phyloP scores from a whole-genome alignment of 805 yeast genomes.

The Myxozyma neotropica region DNA sequence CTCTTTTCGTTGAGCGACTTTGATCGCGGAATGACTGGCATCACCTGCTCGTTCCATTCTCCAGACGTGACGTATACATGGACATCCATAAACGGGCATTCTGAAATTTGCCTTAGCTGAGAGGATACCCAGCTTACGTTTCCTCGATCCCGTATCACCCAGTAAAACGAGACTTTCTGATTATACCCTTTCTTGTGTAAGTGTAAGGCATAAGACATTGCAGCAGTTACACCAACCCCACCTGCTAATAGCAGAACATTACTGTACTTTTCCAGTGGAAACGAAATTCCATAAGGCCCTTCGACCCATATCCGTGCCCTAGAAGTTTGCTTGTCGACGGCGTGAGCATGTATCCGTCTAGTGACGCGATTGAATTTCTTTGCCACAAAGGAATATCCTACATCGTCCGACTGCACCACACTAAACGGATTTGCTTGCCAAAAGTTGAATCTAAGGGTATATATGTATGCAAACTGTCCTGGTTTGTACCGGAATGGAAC shows the following conservation, averaged over 20 bases:
- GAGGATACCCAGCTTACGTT: conserved; percentile 15
- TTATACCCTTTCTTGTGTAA: conserved; percentile 1
- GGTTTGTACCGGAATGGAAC: conserved; percentile 17
- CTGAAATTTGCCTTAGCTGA: conserved; percentile 6
- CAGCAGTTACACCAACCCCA: conserved; percentile 66
- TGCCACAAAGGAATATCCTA: conserved; percentile 15
- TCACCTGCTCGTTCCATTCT: background rate
- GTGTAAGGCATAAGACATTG: conserved; percentile 50
- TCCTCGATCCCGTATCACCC: conserved; percentile 11
- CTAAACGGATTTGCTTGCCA: conserved; percentile 30
- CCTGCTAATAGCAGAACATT: conserved; percentile 59
- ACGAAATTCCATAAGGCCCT: conserved; percentile 60
- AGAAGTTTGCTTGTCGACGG: background rate
- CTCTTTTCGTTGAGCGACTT: conserved; percentile 8
- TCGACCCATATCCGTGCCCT: conserved; percentile 46
- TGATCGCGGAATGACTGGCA: background rate
- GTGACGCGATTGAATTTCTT: conserved; percentile 19
- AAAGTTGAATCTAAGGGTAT: conserved; percentile 25
- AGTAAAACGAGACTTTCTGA: conserved; percentile 10
- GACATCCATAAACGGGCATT: conserved; percentile 8
- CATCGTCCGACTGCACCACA: conserved; percentile 12
- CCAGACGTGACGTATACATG: conserved; percentile 14
- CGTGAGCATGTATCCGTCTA: conserved; percentile 9
- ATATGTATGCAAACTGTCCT: conserved; percentile 32
- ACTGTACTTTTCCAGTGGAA: conserved; percentile 52